These are phyloP conservation scores for Sporobolomyces roseus DNA, from an alignment of 768 basidiomycete genomes.

Conservation along the genomic window DNA sequence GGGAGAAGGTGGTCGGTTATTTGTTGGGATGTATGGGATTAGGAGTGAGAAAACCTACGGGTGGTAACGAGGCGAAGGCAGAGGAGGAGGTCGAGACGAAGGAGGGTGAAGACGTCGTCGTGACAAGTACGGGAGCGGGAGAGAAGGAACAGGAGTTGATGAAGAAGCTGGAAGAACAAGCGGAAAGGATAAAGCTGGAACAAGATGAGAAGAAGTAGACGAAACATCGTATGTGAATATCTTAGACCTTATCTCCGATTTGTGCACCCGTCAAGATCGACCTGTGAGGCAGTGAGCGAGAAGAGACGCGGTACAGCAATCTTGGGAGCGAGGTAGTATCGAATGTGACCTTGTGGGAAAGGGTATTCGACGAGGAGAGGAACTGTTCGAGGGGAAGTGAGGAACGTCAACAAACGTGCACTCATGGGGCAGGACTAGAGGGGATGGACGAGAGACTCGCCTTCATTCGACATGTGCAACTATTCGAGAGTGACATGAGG, in stretches of 20 bases:
- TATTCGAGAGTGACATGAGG: background rate
- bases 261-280: too few relatives aligned
- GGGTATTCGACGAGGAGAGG: slow-evolving; percentile 83
- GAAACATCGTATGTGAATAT: background rate
- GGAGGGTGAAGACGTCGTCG: background rate
- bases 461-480: slow-evolving; percentile 85
- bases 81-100: slow-evolving; percentile 11
- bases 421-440: too few relatives aligned
- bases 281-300: too few relatives aligned
- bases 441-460: too few relatives aligned
- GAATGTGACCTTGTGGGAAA: slow-evolving; percentile 80
- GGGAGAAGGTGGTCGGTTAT: slow-evolving; percentile 38
- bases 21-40: slow-evolving; percentile 39
- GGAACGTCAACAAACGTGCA: too few relatives aligned
- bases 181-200: slow-evolving; percentile 30
- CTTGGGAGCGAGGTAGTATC: slow-evolving; percentile 95
- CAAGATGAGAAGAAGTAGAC: slow-evolving; percentile 22
- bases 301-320: too few relatives aligned
- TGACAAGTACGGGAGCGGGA: background rate
- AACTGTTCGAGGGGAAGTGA: too few relatives aligned
- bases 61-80: slow-evolving; percentile 23
- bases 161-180: slow-evolving; percentile 18
- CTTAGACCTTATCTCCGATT: too few relatives aligned
- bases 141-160: slow-evolving; percentile 10
- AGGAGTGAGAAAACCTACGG: slow-evolving; percentile 34